Percentiles rank a stretch among this genome's conserved stretches.
phyloP scores from a whole-genome alignment of 768 basidiomycete species.

The Psilocybe sp. region DNA sequence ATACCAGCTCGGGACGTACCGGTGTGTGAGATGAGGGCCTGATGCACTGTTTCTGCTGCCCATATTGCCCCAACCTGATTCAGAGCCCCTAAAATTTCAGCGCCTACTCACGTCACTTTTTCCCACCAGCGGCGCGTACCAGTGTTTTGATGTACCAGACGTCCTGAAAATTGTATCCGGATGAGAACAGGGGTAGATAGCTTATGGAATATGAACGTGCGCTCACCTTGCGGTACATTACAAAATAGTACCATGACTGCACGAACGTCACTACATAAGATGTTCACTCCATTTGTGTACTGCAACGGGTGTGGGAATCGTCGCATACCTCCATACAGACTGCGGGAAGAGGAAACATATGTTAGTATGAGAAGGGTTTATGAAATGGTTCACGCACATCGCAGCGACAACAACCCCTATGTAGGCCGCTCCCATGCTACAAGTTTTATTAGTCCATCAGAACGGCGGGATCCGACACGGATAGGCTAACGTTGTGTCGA shows the following conservation, averaged over 20 bases:
- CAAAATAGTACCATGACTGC: constrained; percentile 56
- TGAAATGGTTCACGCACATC: constrained; percentile 29
- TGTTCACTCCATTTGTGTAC: constrained; percentile 2
- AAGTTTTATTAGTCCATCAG: neutral
- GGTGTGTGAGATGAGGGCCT: constrained; percentile 52
- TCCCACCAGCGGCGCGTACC: constrained; percentile 23
- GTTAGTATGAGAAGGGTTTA: neutral
- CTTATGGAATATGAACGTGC: constrained; percentile 2
- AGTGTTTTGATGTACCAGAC: constrained; percentile 51
- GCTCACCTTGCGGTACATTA: constrained; percentile 38
- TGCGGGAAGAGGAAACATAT: constrained; percentile 15
- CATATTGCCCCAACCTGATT: constrained; percentile 45
- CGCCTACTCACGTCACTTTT: too few relatives aligned
- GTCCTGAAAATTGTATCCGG: constrained; percentile 28
- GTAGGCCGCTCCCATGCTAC: constrained; percentile 49
- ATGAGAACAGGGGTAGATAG: constrained; percentile 4
- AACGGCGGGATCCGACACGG: neutral
- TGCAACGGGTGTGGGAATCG: constrained; percentile 1
- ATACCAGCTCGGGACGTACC: too few relatives aligned
- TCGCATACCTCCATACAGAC: constrained; percentile 50
- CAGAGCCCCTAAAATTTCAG: too few relatives aligned
- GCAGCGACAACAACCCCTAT: constrained; percentile 48
- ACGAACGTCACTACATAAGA: constrained; percentile 45
- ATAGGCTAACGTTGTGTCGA: constrained; percentile 22
- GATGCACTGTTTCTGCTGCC: constrained; percentile 50